Base-by-base conservation (phyloP, 441 rosid genomes). In the Bruguiera hainesii region DNA sequence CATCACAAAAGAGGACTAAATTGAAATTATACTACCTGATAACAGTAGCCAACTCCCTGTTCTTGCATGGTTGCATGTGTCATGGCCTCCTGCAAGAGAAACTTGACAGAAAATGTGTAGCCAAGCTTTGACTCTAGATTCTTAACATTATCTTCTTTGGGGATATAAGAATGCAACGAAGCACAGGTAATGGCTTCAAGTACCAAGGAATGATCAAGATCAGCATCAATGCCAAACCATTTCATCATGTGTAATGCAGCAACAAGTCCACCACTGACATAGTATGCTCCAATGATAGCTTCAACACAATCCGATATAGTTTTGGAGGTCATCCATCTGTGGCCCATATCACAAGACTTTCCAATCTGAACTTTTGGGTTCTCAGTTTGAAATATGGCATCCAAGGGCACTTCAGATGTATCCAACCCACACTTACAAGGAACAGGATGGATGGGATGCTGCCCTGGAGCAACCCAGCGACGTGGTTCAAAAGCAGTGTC, bases 401-500 rank as follows among this genome's bases (percentile, higher is more conserved):
- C 96, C 69, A 87, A 69, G 39, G 98, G 97, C 58, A 96, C 98
- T 76, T 89, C 90, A 50, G 66, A 73, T 63, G 91, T 72, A 56
- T 85, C 88, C 62, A 84, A 73, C 60, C 88, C 88, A 60, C 97
- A 90, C 18, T 75, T 69, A 79, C 99, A 96, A 66, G 91, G 87
- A 75, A 73, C 81, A 1, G 81, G 81, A 65, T 72, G 81, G 49
- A 83, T 49, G 64, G 90, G 73, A 28, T 18, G 35, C 56, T 95
- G 98, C 55, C 98, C 98, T 5, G 99, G 96, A 79, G 98, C 96
- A 18, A 82, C 85, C 98, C 99, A 95, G 63, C 87, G 90, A 70
- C 95, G 96, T 28, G 98, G 93, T 73, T 90, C 90, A 77, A 96
- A 96, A 63, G 95, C 81, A 64, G 86, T 33, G 29, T 90, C 95